These are phyloP conservation scores for Nemania sp. DNA, from an alignment of 2,329 filamentous ascomycete genomes.

Conservation along the genomic window DNA sequence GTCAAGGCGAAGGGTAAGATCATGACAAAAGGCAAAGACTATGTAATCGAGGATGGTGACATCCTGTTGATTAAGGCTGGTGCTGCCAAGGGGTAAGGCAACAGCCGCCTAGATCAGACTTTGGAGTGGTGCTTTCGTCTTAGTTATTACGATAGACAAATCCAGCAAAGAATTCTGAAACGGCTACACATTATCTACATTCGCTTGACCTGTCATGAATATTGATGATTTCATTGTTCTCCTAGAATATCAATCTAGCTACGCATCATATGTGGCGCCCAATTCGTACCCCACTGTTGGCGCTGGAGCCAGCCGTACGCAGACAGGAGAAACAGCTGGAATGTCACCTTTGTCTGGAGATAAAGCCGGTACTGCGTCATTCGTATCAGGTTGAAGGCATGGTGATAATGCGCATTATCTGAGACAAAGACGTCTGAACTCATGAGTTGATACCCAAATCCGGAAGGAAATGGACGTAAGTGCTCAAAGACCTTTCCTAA, in stretches of 20 bases:
- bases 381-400: constrained; percentile 19
- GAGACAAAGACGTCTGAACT: constrained; percentile 1
- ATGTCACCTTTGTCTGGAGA: constrained; percentile 1
- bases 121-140: constrained; percentile 20
- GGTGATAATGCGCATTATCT: constrained; percentile 17
- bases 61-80: constrained; percentile 88
- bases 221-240: background rate
- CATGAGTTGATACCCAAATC: background rate
- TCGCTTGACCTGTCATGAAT: background rate
- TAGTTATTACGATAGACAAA: constrained; percentile 18
- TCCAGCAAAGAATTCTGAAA: constrained; percentile 17
- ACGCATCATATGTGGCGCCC: too few relatives aligned
- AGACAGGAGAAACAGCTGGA: background rate
- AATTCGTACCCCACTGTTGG: background rate
- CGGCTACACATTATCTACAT: background rate
- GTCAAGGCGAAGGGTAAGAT: constrained; percentile 95
- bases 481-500: constrained; percentile 12
- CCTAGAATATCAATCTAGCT: background rate
- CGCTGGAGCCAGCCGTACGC: background rate
- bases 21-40: constrained; percentile 98
- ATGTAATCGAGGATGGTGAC: constrained; percentile 83
- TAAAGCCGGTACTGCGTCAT: constrained; percentile 1
- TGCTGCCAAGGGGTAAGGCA: constrained; percentile 70
- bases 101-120: constrained; percentile 4
- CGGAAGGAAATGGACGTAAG: constrained; percentile 7